Conservation (phyloP, 306 rosid genomes). For the Carpinus fangiana region DNA sequence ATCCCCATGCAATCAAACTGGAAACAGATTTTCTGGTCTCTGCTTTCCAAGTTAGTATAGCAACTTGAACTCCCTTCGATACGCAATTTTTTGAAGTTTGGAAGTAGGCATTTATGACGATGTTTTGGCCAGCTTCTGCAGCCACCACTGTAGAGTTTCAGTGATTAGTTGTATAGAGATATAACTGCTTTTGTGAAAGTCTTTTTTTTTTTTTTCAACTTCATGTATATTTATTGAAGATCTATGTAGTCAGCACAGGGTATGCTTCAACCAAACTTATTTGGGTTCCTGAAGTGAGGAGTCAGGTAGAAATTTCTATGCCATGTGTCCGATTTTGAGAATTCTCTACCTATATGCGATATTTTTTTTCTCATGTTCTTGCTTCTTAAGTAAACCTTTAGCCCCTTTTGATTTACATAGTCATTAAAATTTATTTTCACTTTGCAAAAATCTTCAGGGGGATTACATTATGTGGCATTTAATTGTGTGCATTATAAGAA, state of each 20-base stretch:
- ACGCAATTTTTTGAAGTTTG: not conserved
- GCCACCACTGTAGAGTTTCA: not conserved
- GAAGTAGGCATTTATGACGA: not conserved
- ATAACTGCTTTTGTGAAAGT: not conserved
- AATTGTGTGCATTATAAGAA: slow-evolving; percentile 10
- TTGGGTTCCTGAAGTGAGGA: not conserved
- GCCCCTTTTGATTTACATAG: not conserved
- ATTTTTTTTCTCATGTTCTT: not conserved
- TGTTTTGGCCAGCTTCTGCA: not conserved
- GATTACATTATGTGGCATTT: slow-evolving; percentile 9
- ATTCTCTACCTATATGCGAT: not conserved
- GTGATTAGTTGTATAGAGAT: not conserved
- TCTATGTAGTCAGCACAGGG: not conserved
- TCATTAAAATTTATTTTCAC: not conserved
- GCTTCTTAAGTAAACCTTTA: not conserved
- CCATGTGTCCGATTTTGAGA: not conserved
- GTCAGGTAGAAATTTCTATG: not conserved
- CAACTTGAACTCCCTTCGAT: not conserved
- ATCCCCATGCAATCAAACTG: not conserved
- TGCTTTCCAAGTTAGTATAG: not conserved
- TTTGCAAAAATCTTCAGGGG: not conserved
- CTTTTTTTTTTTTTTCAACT: no score
- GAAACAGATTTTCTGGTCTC: not conserved
- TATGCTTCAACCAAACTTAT: not conserved
- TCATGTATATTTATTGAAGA: not conserved